These are phyloP conservation scores for Blastobotrys aristatus DNA, from an alignment of 1,139 yeast species.

Conservation along the genomic window DNA sequence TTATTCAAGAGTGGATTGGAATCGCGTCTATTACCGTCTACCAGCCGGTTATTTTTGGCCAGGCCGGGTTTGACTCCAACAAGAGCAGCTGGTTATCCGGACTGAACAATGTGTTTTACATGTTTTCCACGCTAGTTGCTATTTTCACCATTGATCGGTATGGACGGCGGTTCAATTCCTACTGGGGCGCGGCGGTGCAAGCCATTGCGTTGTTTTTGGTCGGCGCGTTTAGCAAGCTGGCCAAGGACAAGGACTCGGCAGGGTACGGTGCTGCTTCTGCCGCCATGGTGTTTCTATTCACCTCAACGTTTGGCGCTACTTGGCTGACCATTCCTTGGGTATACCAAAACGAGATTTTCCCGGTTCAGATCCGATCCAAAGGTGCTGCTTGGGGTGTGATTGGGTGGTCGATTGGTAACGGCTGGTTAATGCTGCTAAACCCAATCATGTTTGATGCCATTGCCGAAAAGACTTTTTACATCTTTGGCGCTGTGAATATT, in stretches of 20 bases:
- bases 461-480: conserved; percentile 35
- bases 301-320: conserved; percentile 34
- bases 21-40: conserved; percentile 42
- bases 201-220: conserved; percentile 37
- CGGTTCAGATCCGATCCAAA: conserved; percentile 19
- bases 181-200: conserved; percentile 33
- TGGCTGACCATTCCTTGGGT: conserved; percentile 31
- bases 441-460: conserved; percentile 38
- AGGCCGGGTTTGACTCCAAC: conserved; percentile 33
- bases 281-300: conserved; percentile 36
- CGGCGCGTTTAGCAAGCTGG: conserved; percentile 35
- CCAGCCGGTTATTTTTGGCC: conserved; percentile 37
- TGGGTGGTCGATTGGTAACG: conserved; percentile 41
- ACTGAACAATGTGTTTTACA: conserved; percentile 29
- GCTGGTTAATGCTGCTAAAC: conserved; percentile 39
- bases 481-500: conserved; percentile 34
- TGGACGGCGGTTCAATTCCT: conserved; percentile 32
- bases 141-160: conserved; percentile 32
- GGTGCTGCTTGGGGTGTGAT: conserved; percentile 34
- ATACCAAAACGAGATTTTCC: conserved; percentile 20
- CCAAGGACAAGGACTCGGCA: conserved; percentile 24
- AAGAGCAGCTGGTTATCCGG: conserved; percentile 35
- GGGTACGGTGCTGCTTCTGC: conserved; percentile 38
- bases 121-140: conserved; percentile 30
- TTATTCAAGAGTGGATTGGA: conserved; percentile 42